phyloP scores from a whole-genome alignment of 495 filamentous ascomycete genomes.

The Penicillium maclennaniae region DNA sequence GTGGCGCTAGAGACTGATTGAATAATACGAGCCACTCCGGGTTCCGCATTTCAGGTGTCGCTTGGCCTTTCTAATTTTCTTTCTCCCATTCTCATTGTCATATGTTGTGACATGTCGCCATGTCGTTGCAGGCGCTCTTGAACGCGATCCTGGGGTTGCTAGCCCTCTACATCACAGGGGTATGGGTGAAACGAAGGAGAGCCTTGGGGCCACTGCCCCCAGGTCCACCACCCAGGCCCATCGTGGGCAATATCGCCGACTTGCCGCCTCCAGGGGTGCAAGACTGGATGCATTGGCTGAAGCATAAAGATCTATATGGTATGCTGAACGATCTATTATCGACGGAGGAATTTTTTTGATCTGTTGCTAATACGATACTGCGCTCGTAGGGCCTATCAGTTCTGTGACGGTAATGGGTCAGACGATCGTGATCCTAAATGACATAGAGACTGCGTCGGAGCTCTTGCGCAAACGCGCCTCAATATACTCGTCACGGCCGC shows the following conservation, averaged over 20 bases:
- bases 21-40: too few species aligned
- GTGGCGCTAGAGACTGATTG: too few species aligned
- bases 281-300: slow-evolving; percentile 46
- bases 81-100: too few species aligned
- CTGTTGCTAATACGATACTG: too few species aligned
- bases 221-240: slow-evolving; percentile 39
- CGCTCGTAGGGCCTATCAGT: slow-evolving; percentile 42
- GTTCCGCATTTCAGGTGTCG: too few species aligned
- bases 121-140: too few species aligned
- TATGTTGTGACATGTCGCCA: too few species aligned
- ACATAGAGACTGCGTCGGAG: slow-evolving; percentile 37
- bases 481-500: slow-evolving; percentile 41
- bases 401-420: slow-evolving; percentile 48
- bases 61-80: too few species aligned
- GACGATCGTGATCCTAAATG: slow-evolving; percentile 47
- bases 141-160: too few species aligned
- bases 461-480: slow-evolving; percentile 45
- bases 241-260: slow-evolving; percentile 47
- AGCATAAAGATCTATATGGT: slow-evolving; percentile 49
- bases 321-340: not conserved
- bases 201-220: slow-evolving; percentile 34
- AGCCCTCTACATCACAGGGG: too few species aligned
- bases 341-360: not conserved
- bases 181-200: too few species aligned
- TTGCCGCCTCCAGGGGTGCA: slow-evolving; percentile 34